These are phyloP conservation scores for Tieghemiomyces parasiticus DNA, from an alignment of 192 early-diverging fungal genomes.

Conservation along the genomic window DNA sequence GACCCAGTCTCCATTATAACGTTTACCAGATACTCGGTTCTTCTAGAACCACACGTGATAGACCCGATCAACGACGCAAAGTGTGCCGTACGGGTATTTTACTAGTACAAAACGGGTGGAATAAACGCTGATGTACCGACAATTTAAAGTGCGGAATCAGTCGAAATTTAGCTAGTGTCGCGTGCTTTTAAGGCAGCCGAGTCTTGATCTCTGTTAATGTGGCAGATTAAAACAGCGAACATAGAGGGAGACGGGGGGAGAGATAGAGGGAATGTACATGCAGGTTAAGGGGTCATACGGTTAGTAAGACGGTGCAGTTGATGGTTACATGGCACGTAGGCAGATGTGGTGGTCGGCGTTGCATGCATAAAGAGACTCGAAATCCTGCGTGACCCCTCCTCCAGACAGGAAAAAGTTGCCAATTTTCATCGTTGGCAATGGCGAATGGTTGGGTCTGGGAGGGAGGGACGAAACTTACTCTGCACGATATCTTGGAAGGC, in stretches of 20 bases:
- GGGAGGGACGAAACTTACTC: slow-evolving; percentile 18
- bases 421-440: background rate
- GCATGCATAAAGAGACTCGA: background rate
- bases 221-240: background rate
- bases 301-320: no score
- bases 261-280: no score
- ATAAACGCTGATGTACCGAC: no score
- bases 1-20: no score
- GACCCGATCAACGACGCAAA: no score
- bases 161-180: background rate
- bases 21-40: no score
- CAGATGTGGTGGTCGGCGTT: background rate
- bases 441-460: background rate
- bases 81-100: no score
- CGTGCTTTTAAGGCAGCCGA: background rate
- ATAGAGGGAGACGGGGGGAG: background rate
- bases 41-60: no score
- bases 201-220: background rate
- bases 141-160: no score
- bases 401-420: background rate
- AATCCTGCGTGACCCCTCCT: background rate
- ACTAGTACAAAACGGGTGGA: no score
- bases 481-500: slow-evolving; percentile 49
- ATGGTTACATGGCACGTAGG: background rate
- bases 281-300: no score